Evolutionary conservation across 2,329 filamentous ascomycete species (phyloP).

Genomic region (Pyrenochaeta sp.): DNA sequence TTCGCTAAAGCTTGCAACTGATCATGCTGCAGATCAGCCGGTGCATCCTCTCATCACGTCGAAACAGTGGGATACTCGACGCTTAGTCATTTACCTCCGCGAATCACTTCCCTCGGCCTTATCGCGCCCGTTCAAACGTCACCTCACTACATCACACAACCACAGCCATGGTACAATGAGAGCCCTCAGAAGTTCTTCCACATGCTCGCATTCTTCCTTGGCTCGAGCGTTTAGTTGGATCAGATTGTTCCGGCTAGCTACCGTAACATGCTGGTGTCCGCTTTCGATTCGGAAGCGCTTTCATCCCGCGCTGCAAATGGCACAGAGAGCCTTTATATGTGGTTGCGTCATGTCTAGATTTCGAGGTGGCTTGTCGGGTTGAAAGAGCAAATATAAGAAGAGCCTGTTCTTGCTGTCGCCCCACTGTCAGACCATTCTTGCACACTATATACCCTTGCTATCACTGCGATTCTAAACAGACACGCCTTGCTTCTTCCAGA

Average conservation of each 20-base stretch:
- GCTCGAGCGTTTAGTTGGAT: slow-evolving; percentile 25
- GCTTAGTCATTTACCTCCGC: slow-evolving; percentile 34
- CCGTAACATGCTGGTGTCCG: slow-evolving; percentile 22
- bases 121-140: slow-evolving; percentile 34
- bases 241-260: slow-evolving; percentile 9
- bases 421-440: slow-evolving; percentile 8
- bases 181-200: slow-evolving; percentile 15
- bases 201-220: slow-evolving; percentile 29
- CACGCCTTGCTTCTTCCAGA: slow-evolving; percentile 16
- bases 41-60: slow-evolving; percentile 6
- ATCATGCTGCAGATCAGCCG: slow-evolving; percentile 13
- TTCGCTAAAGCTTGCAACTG: slow-evolving; percentile 26
- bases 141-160: slow-evolving; percentile 46
- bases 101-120: slow-evolving; percentile 43
- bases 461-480: slow-evolving; percentile 7
- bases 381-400: slow-evolving; percentile 49
- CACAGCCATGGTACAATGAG: slow-evolving; percentile 19
- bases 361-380: slow-evolving; percentile 24
- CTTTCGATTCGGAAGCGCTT: slow-evolving; percentile 19
- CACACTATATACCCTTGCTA: slow-evolving; percentile 17
- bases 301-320: slow-evolving; percentile 42
- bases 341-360: slow-evolving; percentile 40
- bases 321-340: slow-evolving; percentile 15
- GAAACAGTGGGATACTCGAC: slow-evolving; percentile 32
- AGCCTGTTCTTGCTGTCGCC: slow-evolving; percentile 17